These are phyloP conservation scores for Triglochin maritima DNA, from an alignment of 106 monocot genomes.

Conservation along the genomic window DNA sequence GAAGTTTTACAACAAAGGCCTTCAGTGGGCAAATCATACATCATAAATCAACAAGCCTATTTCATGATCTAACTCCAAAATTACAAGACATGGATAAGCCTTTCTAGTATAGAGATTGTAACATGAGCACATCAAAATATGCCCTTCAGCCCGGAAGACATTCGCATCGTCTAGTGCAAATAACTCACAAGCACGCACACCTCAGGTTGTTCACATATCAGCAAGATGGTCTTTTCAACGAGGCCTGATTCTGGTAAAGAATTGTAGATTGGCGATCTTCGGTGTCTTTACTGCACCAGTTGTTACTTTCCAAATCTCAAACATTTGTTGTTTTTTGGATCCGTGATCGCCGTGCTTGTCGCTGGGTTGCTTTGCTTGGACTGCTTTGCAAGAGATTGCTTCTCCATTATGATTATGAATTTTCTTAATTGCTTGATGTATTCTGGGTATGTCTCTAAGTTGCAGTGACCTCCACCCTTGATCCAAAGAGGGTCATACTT, in stretches of 20 bases:
- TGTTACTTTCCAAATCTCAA: constrained; percentile 79
- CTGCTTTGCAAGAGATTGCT: constrained; percentile 28
- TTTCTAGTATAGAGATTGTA: too few relatives aligned
- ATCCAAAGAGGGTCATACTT: constrained; percentile 92
- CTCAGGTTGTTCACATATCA: neutral
- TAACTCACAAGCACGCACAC: too few relatives aligned
- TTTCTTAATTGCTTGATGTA: constrained; percentile 82
- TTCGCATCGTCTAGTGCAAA: neutral
- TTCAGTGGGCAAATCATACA: neutral
- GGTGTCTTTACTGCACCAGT: neutral
- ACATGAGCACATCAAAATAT: neutral
- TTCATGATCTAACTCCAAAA: neutral
- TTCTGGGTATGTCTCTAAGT: constrained; percentile 83
- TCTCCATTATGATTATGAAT: constrained; percentile 75
- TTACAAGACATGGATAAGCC: too few relatives aligned
- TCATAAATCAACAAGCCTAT: neutral
- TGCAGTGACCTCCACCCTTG: constrained; percentile 91
- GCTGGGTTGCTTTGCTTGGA: constrained; percentile 21
- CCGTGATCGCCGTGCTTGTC: constrained; percentile 26
- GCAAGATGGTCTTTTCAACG: neutral
- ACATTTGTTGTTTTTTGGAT: constrained; percentile 75
- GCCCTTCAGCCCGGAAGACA: neutral
- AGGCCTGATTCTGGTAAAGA: neutral
- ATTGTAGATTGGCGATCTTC: neutral
- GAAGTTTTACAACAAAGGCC: neutral